A percentile compares a stretch with the other conserved stretches of the same genome.
Evolutionary conservation across 257 asterid species (phyloP).

Genomic region (Ajuga chamaepitys): DNA sequence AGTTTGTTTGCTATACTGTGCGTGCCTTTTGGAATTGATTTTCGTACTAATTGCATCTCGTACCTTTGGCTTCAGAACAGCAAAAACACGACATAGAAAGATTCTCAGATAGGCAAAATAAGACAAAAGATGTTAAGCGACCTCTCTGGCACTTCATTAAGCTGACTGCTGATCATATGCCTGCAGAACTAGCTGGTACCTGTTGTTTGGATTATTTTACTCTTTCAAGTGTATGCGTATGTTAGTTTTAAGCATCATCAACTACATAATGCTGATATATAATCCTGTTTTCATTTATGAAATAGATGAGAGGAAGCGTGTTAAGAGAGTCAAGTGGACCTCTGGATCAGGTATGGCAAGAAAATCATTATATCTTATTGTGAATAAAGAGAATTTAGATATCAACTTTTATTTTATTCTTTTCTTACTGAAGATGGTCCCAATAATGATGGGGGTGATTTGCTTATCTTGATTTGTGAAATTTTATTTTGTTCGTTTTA

Average conservation of each 20-base stretch:
- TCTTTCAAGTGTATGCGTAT: neutral
- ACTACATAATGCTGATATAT: neutral
- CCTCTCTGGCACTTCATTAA: constrained; percentile 42
- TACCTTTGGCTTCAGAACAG: constrained; percentile 25
- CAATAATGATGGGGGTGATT: neutral
- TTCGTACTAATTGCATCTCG: neutral
- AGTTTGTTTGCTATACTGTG: neutral
- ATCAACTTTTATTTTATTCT: neutral
- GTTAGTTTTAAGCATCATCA: neutral
- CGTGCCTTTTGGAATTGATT: neutral
- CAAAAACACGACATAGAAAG: constrained; percentile 48
- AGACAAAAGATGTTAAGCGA: constrained; percentile 20
- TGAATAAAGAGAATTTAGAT: neutral
- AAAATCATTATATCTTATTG: neutral
- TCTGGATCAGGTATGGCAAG: constrained; percentile 23
- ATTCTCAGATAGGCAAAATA: constrained; percentile 34
- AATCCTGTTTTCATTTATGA: constrained; percentile 1
- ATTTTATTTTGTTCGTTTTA: neutral
- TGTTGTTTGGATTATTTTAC: neutral
- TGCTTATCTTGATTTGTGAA: neutral
- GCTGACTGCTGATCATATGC: constrained; percentile 42
- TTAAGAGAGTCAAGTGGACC: constrained; percentile 7
- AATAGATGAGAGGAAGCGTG: constrained; percentile 33
- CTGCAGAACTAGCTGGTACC: constrained; percentile 53
- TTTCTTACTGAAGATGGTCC: neutral